Base-by-base conservation (phyloP, 1,284 basidiomycete species). In the Boletus subluridellus region DNA sequence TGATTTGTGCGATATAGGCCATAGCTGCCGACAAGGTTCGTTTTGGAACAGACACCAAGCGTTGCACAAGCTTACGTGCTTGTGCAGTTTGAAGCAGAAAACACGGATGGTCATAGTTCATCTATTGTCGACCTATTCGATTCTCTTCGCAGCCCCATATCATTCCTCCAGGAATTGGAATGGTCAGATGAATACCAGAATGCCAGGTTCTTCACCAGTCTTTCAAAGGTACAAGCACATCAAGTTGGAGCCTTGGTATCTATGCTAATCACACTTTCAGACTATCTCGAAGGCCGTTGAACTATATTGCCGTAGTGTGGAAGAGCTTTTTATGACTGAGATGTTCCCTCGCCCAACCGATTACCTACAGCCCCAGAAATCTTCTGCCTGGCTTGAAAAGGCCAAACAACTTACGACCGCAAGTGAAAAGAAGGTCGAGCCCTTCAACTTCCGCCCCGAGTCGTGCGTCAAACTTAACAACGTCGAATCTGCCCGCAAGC, bases 391-490 rank as follows among this genome's bases (percentile, higher is more conserved):
- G 95, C 81, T 98, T 32, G 94, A 96, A 71, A 95, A 92, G 66
- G 96, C 96, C 8, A 89, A 89, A 67, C 89, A 90, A 67, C 79
- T 95, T 8, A 80, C 70, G 37, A 80, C 81, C 7, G 78, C 88
- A 59, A 88, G 90, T 24, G 94, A 98, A 74, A 94, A 93, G 79
- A 94, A 92, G 73, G 82, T 93, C 50, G 90, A 94, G 67, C 90
- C 93, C 7, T 99, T 97, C 81, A 93, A 95, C 68, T 98, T 99
- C 77, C 88, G 87, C 55, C 82, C 94, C 0, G 84, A 95, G 77
- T 95, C 94, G 0, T 98, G 96, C 69, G 93, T 99, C 68, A 98
- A 98, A 77, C 82, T 99, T 49, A 99, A 99, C 79, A 98, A 99
- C 71, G 89, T 99, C 63, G 95, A 97, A 67, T 90, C 93, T 2